Evolutionary conservation across 1,284 basidiomycete genomes (phyloP).

Genomic region (Malassezia caprae): DNA sequence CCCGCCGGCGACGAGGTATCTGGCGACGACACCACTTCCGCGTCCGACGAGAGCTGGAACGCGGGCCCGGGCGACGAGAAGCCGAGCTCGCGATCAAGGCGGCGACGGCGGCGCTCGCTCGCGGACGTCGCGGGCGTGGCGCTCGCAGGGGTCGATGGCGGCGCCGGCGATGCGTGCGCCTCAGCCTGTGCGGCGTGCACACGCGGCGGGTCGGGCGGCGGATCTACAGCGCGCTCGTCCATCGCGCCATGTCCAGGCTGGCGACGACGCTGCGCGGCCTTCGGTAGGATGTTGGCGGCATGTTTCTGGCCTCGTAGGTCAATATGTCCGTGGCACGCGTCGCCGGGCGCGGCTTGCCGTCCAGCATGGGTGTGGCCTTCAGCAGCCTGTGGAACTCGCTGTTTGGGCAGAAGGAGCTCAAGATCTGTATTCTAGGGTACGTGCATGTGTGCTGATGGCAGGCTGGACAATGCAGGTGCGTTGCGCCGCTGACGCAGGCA

Average conservation of each 20-base stretch:
- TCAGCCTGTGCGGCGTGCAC: background rate
- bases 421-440: conserved; percentile 48
- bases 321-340: background rate
- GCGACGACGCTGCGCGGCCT: background rate
- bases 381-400: conserved; percentile 51
- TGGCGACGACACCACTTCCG: conserved; percentile 6
- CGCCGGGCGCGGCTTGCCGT: background rate
- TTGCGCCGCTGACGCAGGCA: conserved; percentile 49
- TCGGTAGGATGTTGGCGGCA: background rate
- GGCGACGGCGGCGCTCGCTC: conserved; percentile 15
- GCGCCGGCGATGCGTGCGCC: background rate
- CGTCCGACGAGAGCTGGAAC: conserved; percentile 18
- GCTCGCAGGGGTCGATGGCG: background rate
- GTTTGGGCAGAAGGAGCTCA: conserved; percentile 52
- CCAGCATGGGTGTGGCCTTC: conserved; percentile 40
- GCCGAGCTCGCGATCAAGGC: conserved; percentile 32
- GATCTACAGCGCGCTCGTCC: background rate
- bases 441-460: conserved; percentile 8
- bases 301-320: background rate
- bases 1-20: background rate
- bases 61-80: conserved; percentile 43
- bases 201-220: background rate
- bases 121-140: background rate
- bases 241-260: background rate
- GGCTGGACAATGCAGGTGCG: conserved; percentile 6